Percentiles rank a stretch among this genome's conserved stretches.
phyloP scores from a whole-genome alignment of 2,329 filamentous ascomycete genomes.

The Colletotrichum horii region DNA sequence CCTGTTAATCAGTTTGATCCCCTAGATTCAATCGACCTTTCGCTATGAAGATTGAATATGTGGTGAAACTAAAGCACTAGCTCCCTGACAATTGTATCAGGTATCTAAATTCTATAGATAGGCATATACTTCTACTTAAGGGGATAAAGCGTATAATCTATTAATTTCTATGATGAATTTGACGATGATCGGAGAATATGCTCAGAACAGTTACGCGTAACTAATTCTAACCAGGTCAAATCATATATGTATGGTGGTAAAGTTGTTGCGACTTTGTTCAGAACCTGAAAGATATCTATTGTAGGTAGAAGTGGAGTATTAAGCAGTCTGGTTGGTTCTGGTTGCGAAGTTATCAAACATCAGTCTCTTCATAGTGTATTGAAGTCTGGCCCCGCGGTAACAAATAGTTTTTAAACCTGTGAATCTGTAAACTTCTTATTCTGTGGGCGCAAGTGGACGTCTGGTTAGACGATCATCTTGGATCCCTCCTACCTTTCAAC shows the following conservation, averaged over 20 bases:
- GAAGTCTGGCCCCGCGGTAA: too few species aligned
- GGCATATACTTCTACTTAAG: accelerated
- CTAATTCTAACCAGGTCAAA: neutral
- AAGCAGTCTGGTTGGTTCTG: too few species aligned
- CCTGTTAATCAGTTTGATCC: too few species aligned
- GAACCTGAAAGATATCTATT: too few species aligned
- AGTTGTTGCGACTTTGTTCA: too few species aligned
- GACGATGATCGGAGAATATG: neutral
- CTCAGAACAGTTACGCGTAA: neutral
- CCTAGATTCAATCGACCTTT: too few species aligned
- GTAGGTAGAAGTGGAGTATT: too few species aligned
- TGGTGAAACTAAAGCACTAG: neutral
- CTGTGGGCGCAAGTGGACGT: accelerated
- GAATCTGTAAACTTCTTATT: neutral
- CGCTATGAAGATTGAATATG: too few species aligned
- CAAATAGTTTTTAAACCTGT: too few species aligned
- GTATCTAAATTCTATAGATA: accelerated
- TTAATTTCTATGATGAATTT: accelerated
- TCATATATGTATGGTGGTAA: neutral
- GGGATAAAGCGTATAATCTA: accelerated
- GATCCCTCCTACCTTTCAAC: neutral
- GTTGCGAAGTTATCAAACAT: too few species aligned
- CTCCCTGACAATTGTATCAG: accelerated
- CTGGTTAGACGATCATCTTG: accelerated
- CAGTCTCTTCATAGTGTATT: too few species aligned